Evolutionary conservation across 1,284 basidiomycete genomes (phyloP).

Genomic region (Rhodotorula mucilaginosa): DNA sequence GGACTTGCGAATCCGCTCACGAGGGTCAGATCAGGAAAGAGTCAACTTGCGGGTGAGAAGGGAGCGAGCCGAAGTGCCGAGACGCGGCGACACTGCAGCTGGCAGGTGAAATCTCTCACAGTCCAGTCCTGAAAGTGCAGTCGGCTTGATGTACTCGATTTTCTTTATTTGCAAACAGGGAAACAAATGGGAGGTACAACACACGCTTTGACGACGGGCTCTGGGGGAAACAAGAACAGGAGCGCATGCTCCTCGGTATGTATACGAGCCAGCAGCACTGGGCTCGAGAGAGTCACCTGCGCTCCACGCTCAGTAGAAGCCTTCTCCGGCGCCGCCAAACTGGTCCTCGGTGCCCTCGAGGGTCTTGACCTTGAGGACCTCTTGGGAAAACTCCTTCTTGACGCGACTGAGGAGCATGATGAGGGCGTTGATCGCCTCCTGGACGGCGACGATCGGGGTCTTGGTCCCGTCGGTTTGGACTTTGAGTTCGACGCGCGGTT

Average conservation of each 20-base stretch:
- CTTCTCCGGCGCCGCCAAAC: conserved; percentile 20
- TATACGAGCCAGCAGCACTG: too few species aligned
- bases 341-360: conserved; percentile 21
- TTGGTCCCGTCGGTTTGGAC: conserved; percentile 88
- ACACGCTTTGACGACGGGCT: too few species aligned
- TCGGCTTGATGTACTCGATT: background rate
- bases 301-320: conserved; percentile 19
- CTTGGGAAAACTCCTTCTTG: conserved; percentile 53
- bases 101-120: background rate
- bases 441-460: conserved; percentile 78
- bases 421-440: conserved; percentile 77
- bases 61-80: background rate
- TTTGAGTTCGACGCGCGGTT: conserved; percentile 89
- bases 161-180: too few species aligned
- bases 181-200: too few species aligned
- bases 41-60: background rate
- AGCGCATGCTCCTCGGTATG: background rate
- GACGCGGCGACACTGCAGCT: background rate
- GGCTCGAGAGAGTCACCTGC: background rate
- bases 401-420: conserved; percentile 66
- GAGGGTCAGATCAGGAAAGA: background rate
- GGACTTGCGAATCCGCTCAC: background rate
- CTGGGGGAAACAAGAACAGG: background rate
- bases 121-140: background rate
- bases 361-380: conserved; percentile 47